These are phyloP conservation scores for Apiospora marii DNA, from an alignment of 2,329 filamentous ascomycete species.

Conservation along the genomic window DNA sequence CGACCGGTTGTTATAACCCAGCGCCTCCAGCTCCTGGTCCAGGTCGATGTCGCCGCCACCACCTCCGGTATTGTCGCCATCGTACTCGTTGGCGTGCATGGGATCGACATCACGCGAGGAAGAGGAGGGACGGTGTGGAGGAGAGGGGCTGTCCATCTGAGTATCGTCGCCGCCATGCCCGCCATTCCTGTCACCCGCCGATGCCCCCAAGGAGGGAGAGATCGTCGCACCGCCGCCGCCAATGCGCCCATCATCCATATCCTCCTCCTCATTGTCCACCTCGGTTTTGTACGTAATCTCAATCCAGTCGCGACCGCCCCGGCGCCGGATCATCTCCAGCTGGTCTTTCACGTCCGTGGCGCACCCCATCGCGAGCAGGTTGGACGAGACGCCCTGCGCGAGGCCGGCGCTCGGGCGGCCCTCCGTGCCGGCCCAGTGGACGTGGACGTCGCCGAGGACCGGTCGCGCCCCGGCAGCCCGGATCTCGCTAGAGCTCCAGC, in stretches of 20 bases:
- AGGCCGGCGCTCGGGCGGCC: background rate
- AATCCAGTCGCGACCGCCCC: background rate
- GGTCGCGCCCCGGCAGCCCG: background rate
- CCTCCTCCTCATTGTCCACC: background rate
- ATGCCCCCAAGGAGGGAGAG: background rate
- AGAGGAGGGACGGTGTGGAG: background rate
- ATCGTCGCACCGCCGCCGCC: background rate
- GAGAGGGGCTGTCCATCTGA: background rate
- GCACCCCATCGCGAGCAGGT: background rate
- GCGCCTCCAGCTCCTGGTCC: background rate
- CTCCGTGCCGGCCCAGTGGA: background rate
- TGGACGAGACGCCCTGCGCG: background rate
- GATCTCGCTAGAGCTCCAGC: background rate
- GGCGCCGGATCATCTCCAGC: background rate
- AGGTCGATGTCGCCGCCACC: background rate
- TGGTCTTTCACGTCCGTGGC: background rate
- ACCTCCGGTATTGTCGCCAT: background rate
- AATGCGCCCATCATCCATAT: background rate
- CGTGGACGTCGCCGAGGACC: background rate
- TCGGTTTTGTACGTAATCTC: background rate
- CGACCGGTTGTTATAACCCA: background rate
- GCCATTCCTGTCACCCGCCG: background rate
- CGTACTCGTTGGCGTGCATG: background rate
- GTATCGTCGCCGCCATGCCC: background rate
- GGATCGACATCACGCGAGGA: background rate